These are phyloP conservation scores for Alternaria burnsii DNA, from an alignment of 2,329 filamentous ascomycete species.

Conservation along the genomic window DNA sequence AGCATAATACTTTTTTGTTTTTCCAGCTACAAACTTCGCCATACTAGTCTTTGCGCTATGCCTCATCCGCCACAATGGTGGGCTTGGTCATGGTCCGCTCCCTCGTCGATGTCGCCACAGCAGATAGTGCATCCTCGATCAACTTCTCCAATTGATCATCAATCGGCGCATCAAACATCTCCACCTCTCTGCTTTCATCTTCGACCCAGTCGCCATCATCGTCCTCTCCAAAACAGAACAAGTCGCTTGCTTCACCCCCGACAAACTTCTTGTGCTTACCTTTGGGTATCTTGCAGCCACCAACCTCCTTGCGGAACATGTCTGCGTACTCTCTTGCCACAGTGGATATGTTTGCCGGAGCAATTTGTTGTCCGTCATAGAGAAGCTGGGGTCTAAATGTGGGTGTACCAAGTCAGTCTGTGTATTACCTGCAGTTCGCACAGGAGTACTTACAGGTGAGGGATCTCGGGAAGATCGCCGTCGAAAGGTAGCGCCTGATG, in stretches of 20 bases:
- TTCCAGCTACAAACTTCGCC: too few relatives aligned
- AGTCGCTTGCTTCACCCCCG: slow-evolving; percentile 61
- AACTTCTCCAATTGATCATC: slow-evolving; percentile 7
- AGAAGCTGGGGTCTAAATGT: slow-evolving; percentile 62
- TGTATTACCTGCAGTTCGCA: too few relatives aligned
- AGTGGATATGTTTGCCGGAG: slow-evolving; percentile 53
- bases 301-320: slow-evolving; percentile 70
- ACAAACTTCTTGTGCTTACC: slow-evolving; percentile 44
- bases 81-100: not conserved
- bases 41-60: not conserved
- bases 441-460: slow-evolving; percentile 40
- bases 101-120: not conserved
- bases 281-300: slow-evolving; percentile 66
- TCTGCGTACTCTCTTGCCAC: slow-evolving; percentile 63
- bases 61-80: not conserved
- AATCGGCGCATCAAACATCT: slow-evolving; percentile 13
- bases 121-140: not conserved
- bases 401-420: too few relatives aligned
- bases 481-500: slow-evolving; percentile 59
- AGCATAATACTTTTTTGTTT: not conserved
- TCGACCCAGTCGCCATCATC: slow-evolving; percentile 42
- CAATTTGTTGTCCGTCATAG: slow-evolving; percentile 67
- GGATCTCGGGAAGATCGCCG: slow-evolving; percentile 58
- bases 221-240: slow-evolving; percentile 69
- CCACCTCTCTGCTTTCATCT: slow-evolving; percentile 21